These are phyloP conservation scores for Gremmenia infestans DNA, from an alignment of 2,329 filamentous ascomycete genomes.

Conservation along the genomic window DNA sequence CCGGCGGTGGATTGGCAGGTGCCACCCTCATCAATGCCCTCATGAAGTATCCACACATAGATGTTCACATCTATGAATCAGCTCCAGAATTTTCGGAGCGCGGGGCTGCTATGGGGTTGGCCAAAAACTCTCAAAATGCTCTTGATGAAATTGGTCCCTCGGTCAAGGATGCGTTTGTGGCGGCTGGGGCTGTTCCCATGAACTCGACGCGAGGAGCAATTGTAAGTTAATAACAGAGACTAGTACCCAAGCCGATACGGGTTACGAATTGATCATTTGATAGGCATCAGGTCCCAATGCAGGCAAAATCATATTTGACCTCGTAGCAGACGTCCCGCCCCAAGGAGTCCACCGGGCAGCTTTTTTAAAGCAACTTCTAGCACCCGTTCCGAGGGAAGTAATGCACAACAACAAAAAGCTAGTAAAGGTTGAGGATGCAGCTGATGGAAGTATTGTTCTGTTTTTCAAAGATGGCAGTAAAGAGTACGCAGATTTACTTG, in stretches of 20 bases:
- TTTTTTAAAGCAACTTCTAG: not conserved
- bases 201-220: not conserved
- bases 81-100: not conserved
- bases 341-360: not conserved
- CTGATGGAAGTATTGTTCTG: not conserved
- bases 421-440: not conserved
- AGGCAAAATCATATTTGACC: not conserved
- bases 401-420: not conserved
- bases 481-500: not conserved
- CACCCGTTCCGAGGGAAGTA: not conserved
- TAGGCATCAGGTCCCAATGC: not conserved
- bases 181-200: conserved; percentile 1
- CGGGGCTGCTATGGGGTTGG: not conserved
- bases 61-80: conserved; percentile 4
- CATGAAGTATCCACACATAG: not conserved
- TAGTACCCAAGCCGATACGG: not conserved
- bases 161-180: not conserved
- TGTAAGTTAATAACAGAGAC: not conserved
- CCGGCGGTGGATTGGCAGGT: conserved; percentile 3
- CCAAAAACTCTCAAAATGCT: not conserved
- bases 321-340: not conserved
- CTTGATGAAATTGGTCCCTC: not conserved
- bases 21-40: not conserved
- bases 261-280: not conserved
- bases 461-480: not conserved